phyloP scores from a whole-genome alignment of 1,284 basidiomycete genomes.

The Cutaneotrichosporon cutaneum region DNA sequence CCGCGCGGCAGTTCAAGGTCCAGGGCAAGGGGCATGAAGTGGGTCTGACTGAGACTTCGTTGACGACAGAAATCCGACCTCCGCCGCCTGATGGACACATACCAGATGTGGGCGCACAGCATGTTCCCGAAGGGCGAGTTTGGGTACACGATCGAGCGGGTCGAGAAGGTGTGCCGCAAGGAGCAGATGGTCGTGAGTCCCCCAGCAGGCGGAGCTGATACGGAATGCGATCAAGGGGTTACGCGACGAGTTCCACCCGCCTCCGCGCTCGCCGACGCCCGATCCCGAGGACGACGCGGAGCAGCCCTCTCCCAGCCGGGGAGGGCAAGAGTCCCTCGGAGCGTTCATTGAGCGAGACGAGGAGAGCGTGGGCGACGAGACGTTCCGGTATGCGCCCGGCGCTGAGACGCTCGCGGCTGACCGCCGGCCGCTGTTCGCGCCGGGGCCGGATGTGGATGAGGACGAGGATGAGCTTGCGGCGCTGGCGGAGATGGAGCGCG shows the following conservation, averaged over 20 bases:
- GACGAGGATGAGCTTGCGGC: constrained; percentile 61
- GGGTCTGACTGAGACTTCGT: too few relatives aligned
- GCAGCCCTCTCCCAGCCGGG: constrained; percentile 8
- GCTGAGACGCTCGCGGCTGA: constrained; percentile 1
- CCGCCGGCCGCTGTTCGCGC: constrained; percentile 44
- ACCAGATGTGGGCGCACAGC: constrained; percentile 88
- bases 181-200: constrained; percentile 74
- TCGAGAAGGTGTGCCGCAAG: constrained; percentile 82
- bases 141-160: constrained; percentile 71
- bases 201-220: constrained; percentile 8
- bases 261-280: constrained; percentile 42
- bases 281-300: constrained; percentile 37
- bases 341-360: constrained; percentile 10
- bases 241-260: constrained; percentile 61
- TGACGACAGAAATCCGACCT: constrained; percentile 75
- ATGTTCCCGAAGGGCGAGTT: constrained; percentile 86
- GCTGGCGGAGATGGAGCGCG: constrained; percentile 61
- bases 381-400: constrained; percentile 2
- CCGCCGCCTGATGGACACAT: constrained; percentile 70
- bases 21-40: constrained; percentile 90
- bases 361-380: constrained; percentile 4
- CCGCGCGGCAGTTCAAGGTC: constrained; percentile 69
- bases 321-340: constrained; percentile 1
- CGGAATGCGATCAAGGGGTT: constrained; percentile 47
- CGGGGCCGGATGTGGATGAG: constrained; percentile 11